phyloP scores from a whole-genome alignment of 495 filamentous ascomycete species.

The Neurospora sp. region DNA sequence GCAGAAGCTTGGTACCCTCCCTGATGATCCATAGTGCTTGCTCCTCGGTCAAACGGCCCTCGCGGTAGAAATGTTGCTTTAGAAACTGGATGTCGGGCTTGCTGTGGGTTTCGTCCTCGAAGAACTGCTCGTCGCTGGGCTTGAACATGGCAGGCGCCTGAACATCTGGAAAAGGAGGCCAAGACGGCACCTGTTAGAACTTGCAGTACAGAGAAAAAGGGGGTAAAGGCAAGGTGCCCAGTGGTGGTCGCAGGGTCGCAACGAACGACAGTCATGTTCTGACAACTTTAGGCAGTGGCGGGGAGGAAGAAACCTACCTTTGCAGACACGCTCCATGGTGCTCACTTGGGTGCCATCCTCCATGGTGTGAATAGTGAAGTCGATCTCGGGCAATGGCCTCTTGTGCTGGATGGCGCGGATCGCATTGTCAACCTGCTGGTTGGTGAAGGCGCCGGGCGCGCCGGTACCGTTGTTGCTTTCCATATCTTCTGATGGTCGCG shows the following conservation, averaged over 20 bases:
- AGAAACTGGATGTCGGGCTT: constrained; percentile 92
- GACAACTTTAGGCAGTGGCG: constrained; percentile 1
- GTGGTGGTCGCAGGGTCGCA: not conserved
- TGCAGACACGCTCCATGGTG: constrained; percentile 90
- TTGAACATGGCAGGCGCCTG: constrained; percentile 92
- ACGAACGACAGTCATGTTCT: constrained; percentile 8
- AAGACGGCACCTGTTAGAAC: constrained; percentile 4
- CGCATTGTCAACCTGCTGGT: constrained; percentile 52
- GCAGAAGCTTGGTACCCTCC: constrained; percentile 71
- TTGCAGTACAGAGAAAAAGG: not conserved
- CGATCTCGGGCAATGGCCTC: constrained; percentile 91
- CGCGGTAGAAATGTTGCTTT: constrained; percentile 96
- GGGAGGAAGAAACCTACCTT: constrained; percentile 52
- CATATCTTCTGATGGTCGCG: constrained; percentile 16
- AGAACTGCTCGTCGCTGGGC: constrained; percentile 71
- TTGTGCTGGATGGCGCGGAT: constrained; percentile 82
- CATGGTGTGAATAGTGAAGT: constrained; percentile 96
- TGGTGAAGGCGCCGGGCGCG: constrained; percentile 18
- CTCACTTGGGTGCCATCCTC: constrained; percentile 93
- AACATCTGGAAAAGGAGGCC: constrained; percentile 52
- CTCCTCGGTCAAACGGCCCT: constrained; percentile 92
- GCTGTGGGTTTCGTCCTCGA: constrained; percentile 63
- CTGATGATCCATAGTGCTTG: constrained; percentile 94
- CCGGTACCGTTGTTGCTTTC: constrained; percentile 27
- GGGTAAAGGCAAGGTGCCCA: not conserved